Base-by-base conservation (phyloP, 2,329 filamentous ascomycete species). In the Alternaria sp. region DNA sequence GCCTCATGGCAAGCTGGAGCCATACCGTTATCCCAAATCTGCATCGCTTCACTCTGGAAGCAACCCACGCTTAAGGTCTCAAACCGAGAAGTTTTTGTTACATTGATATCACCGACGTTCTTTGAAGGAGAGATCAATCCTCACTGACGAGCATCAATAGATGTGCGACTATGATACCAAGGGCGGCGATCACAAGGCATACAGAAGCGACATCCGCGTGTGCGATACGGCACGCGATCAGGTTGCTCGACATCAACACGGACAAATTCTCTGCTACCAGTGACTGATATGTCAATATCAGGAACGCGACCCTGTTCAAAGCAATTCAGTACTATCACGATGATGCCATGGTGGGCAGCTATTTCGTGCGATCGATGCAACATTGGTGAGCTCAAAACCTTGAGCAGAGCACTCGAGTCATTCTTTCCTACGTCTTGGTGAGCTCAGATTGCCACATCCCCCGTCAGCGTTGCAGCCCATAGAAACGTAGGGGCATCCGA, bases 81-180 rank as follows among this genome's bases (percentile, higher is more conserved):
- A 9, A 4, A 32, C 2, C 30, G 6, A 12, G 2, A 5, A 5
- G 12, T 32, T 4, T 1, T 32, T 12, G 24, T 24, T 16, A 24
- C 7, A 22, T 44, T 8, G 0, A 26, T 7, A 2, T 26, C 24
- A 26, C 0, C 24, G 2, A 26, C 0, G 2, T 26, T 0, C 0
- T 26, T 7, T 7, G 2, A 5, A 30, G 12, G 8, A 26, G 22
- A 28, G n/a, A 30, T 26, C n/a, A 12, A 12, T 30, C 2, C 24
- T 46, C 2, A 28, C 1, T 4, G 26, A 18, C 1, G 2, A 11
- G 8, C n/a, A 30, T 5, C 26, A 6, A 46, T 8, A 3, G 1
- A 14, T 18, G 8, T 9, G 43, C 8, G 12, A 12, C 16, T 11
- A 11, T 1, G 0, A 30, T 30, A 11, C 9, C 11, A 0, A 11